phyloP scores from a whole-genome alignment of 2,329 filamentous ascomycete species.

The Pleurostoma richardsiae region DNA sequence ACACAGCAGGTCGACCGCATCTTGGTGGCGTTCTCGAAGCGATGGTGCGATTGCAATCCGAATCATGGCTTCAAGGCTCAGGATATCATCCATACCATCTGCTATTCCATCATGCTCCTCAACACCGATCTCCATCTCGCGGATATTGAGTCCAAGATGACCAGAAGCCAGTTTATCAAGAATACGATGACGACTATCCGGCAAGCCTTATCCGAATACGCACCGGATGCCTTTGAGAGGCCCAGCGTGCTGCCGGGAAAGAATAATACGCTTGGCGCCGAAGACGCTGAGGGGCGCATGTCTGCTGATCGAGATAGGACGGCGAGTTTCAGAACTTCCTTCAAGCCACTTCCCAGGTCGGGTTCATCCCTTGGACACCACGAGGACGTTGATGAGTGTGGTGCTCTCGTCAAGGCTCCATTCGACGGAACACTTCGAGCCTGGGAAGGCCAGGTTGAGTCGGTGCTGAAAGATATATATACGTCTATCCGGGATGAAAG shows the following conservation, averaged over 20 bases:
- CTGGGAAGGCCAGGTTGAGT: constrained; percentile 87
- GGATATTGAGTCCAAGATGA: constrained; percentile 97
- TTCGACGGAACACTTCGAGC: constrained; percentile 71
- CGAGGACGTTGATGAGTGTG: constrained; percentile 51
- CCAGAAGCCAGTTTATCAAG: constrained; percentile 86
- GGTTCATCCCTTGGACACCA: constrained; percentile 34
- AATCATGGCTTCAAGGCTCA: constrained; percentile 87
- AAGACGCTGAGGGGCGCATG: constrained; percentile 22
- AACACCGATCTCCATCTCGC: constrained; percentile 96
- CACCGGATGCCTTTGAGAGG: constrained; percentile 59
- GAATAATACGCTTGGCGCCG: constrained; percentile 18
- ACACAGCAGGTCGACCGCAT: constrained; percentile 97
- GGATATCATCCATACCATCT: constrained; percentile 96
- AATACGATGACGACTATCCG: constrained; percentile 91
- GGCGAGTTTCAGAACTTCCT: constrained; percentile 39
- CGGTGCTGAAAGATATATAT: constrained; percentile 90
- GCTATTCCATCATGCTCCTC: constrained; percentile 89
- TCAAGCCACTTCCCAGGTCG: constrained; percentile 42
- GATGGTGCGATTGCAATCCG: constrained; percentile 92
- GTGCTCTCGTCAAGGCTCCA: constrained; percentile 70
- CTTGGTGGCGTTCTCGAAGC: constrained; percentile 77
- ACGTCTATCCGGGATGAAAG: constrained; percentile 80
- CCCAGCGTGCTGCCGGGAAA: constrained; percentile 47
- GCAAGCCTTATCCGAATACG: constrained; percentile 69
- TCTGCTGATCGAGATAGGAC: constrained; percentile 32